Conservation (phyloP, 2,329 filamentous ascomycete genomes). For the Curvularia spicifera region DNA sequence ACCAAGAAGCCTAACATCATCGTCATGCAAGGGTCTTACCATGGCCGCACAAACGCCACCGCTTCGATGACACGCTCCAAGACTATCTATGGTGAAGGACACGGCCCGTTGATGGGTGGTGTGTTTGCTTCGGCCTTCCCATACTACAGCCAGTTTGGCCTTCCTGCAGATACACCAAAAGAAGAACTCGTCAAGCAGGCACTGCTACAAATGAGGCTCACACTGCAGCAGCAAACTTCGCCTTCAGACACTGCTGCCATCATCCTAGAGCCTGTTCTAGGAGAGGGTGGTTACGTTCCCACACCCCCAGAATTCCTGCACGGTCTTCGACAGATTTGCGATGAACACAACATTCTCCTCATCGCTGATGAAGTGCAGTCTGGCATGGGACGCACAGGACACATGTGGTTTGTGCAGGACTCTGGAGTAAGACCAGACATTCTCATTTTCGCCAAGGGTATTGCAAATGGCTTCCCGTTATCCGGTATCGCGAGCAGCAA, state of each 20-base stretch:
- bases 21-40: conserved; percentile 44
- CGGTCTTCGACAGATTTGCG: conserved; percentile 51
- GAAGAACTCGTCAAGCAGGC: conserved; percentile 35
- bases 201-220: conserved; percentile 36
- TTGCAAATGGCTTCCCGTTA: conserved; percentile 40
- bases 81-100: conserved; percentile 41
- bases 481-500: conserved; percentile 38
- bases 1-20: conserved; percentile 43
- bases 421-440: conserved; percentile 54
- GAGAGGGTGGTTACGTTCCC: conserved; percentile 41
- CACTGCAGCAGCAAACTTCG: conserved; percentile 36
- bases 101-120: conserved; percentile 40
- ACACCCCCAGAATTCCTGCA: conserved; percentile 40
- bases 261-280: conserved; percentile 39
- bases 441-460: conserved; percentile 50
- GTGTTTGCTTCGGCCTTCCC: conserved; percentile 41
- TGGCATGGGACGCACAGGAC: conserved; percentile 54
- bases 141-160: conserved; percentile 39
- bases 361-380: conserved; percentile 55
- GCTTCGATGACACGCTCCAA: conserved; percentile 42
- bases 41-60: conserved; percentile 40
- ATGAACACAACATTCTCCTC: conserved; percentile 53
- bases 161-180: conserved; percentile 32
- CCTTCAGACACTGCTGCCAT: conserved; percentile 39
- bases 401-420: conserved; percentile 54